Base-by-base conservation (phyloP, 768 basidiomycete species). In the Royoungia palumana region DNA sequence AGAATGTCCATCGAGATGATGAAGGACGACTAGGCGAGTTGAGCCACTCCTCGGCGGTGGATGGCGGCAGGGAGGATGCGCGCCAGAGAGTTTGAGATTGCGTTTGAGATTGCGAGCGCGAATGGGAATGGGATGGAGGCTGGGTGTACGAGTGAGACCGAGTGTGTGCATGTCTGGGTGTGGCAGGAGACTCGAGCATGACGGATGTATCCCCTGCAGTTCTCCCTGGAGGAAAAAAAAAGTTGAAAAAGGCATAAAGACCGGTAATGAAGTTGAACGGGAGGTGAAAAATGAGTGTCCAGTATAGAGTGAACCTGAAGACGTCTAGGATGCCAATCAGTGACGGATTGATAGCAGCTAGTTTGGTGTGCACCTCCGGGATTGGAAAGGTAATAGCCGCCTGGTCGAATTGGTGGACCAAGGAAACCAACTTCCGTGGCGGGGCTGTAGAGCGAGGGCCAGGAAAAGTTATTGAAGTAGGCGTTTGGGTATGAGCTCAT, bases 261-360 rank as follows among this genome's bases (percentile, higher is more conserved):
- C 75, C 74, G 48, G 70, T 68, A 28, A 73, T 30, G 25, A 70
- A 50, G 47, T 69, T 76, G 35, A 70, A 59, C 0, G 76, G 75
- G n/a, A 63, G 62, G 57, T 76, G 70, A 54, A 76, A 72, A 22
- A 76, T 62, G n/a, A 76, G 47, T 1, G 72, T 73, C 75, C 75
- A 76, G 54, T 75, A 76, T 11, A 77, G 64, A 10, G 74, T 76
- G 61, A 76, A 76, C 12, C 54, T 63, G 56, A 75, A 76, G 38
- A 77, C 53, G 37, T 73, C 75, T 76, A 24, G 21, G 16, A 17
- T 21, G 7, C 39, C 28, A 19, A 14, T 46, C 12, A 34, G 35
- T 19, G 37, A 12, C 10, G 46, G 2, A 34, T 16, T 41, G 8
- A 6, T 19, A 10, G 24, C 11, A 22, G 4, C 10, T 28, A 28